Percentiles rank a stretch among this genome's conserved stretches.
Evolutionary conservation across 2,329 filamentous ascomycete species (phyloP).

Genomic region (Monosporascus sp.): DNA sequence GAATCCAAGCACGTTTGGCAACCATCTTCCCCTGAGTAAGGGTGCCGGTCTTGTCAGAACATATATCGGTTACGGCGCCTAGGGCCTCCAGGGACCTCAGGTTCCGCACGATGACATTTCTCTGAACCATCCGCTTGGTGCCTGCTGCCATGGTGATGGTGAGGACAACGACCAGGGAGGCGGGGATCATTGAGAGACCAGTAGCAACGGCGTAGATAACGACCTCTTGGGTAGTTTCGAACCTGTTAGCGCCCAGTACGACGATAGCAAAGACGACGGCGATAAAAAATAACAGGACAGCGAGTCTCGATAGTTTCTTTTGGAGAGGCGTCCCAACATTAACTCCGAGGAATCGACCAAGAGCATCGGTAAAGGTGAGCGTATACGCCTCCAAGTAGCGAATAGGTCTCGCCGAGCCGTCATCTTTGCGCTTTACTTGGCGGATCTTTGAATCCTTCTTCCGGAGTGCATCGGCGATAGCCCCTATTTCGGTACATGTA

Average conservation of each 20-base stretch:
- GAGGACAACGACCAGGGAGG: constrained; percentile 58
- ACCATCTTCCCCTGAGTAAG: constrained; percentile 61
- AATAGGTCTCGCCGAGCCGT: constrained; percentile 47
- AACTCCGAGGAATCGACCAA: constrained; percentile 61
- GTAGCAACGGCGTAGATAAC: constrained; percentile 59
- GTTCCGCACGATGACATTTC: constrained; percentile 54
- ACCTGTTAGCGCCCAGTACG: constrained; percentile 59
- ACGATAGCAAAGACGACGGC: constrained; percentile 65
- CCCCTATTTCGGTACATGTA: constrained; percentile 58
- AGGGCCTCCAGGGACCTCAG: constrained; percentile 54
- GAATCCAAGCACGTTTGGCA: constrained; percentile 53
- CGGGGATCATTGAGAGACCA: constrained; percentile 55
- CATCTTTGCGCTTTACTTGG: constrained; percentile 44
- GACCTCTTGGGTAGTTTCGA: constrained; percentile 49
- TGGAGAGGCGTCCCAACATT: constrained; percentile 66
- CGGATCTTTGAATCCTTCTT: constrained; percentile 48
- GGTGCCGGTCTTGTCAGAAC: constrained; percentile 54
- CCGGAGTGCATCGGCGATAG: constrained; percentile 56
- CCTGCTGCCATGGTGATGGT: constrained; percentile 61
- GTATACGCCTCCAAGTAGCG: constrained; percentile 43
- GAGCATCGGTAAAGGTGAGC: constrained; percentile 49
- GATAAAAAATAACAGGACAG: constrained; percentile 59
- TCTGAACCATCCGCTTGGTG: constrained; percentile 51
- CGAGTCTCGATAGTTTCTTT: constrained; percentile 61
- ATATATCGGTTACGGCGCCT: constrained; percentile 54